These are phyloP conservation scores for Parathielavia hyrcaniae DNA, from an alignment of 495 filamentous ascomycete species.

Conservation along the genomic window DNA sequence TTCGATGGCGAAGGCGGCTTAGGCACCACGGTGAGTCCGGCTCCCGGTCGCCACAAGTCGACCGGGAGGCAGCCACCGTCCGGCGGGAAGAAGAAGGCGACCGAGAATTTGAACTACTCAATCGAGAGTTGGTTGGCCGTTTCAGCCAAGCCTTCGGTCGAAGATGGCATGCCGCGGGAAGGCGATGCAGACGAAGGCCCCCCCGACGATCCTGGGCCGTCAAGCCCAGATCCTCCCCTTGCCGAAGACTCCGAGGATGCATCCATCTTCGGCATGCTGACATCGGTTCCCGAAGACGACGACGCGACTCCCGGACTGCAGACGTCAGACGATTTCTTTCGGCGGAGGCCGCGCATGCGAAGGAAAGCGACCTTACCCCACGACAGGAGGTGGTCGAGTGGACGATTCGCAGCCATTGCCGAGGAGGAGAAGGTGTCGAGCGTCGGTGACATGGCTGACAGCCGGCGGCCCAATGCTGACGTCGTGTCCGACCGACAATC, in stretches of 20 bases:
- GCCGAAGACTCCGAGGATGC: constrained; percentile 4
- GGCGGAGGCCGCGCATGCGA: background rate
- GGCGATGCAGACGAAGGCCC: background rate
- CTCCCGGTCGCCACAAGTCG: background rate
- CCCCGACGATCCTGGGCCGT: background rate
- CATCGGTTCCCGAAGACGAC: constrained; percentile 13
- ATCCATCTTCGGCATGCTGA: constrained; percentile 3
- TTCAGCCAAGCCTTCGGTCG: background rate
- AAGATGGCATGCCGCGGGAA: background rate
- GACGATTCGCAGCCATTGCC: background rate
- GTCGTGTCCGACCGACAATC: constrained; percentile 17
- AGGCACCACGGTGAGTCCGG: constrained; percentile 11
- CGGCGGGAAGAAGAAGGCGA: constrained; percentile 2
- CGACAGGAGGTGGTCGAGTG: constrained; percentile 6
- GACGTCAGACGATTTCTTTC: background rate
- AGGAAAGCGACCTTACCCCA: constrained; percentile 4
- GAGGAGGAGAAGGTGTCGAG: constrained; percentile 11
- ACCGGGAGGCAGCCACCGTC: background rate
- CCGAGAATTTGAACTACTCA: background rate
- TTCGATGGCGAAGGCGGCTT: constrained; percentile 13
- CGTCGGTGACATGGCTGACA: constrained; percentile 4
- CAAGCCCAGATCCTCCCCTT: background rate
- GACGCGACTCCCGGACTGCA: background rate
- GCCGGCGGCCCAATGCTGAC: constrained; percentile 7
- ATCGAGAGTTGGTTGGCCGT: constrained; percentile 13